Percentiles rank a stretch among this genome's conserved stretches.
phyloP scores from a whole-genome alignment of 2,329 filamentous ascomycete species.

The Penicillium sp. region DNA sequence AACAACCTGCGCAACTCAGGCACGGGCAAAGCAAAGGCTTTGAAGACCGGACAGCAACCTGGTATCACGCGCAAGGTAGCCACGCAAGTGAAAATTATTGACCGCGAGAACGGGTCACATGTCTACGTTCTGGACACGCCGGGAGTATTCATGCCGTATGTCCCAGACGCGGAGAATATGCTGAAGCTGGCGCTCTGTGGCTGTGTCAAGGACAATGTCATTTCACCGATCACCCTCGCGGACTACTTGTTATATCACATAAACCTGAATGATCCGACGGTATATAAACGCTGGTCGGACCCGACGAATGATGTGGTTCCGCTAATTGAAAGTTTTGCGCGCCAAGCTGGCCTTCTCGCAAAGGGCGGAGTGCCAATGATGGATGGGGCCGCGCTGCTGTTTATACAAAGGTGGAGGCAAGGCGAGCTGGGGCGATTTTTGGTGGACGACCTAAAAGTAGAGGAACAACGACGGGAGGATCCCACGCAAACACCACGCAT shows the following conservation, averaged over 20 bases:
- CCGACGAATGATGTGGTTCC: constrained; percentile 83
- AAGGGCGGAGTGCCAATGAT: constrained; percentile 69
- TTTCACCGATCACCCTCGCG: constrained; percentile 72
- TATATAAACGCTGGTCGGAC: constrained; percentile 62
- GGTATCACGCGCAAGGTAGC: constrained; percentile 85
- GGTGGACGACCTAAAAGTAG: constrained; percentile 70
- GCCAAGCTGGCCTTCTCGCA: constrained; percentile 69
- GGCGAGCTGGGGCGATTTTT: constrained; percentile 74
- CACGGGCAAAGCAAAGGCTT: constrained; percentile 65
- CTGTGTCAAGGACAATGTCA: constrained; percentile 83
- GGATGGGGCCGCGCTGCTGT: constrained; percentile 72
- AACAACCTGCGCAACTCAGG: constrained; percentile 76
- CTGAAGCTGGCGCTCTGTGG: constrained; percentile 90
- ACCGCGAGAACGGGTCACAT: constrained; percentile 53
- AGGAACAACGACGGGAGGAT: constrained; percentile 51
- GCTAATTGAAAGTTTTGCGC: constrained; percentile 69
- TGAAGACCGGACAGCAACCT: constrained; percentile 79
- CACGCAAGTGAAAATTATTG: constrained; percentile 76
- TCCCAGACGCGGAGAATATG: constrained; percentile 82
- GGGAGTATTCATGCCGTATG: constrained; percentile 91
- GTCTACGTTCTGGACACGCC: constrained; percentile 90
- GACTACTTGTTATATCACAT: constrained; percentile 88
- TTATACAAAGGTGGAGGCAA: constrained; percentile 77
- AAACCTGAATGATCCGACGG: constrained; percentile 62
- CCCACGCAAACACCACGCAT: constrained; percentile 29